Base-by-base conservation (phyloP, 148 eudicot genomes). In the Amaranthus palmeri region DNA sequence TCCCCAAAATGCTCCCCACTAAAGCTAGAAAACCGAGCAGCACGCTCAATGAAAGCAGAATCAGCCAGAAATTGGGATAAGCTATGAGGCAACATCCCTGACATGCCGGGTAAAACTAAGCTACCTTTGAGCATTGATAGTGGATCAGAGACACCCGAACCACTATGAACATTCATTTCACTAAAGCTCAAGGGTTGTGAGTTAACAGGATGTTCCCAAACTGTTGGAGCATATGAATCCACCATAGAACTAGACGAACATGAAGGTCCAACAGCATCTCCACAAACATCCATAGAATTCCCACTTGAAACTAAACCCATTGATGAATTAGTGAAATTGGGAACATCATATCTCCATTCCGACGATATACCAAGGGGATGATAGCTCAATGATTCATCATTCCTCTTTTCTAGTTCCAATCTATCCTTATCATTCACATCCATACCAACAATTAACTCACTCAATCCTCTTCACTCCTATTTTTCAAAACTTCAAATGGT, bases 21-120 rank as follows among this genome's bases (percentile, higher is more conserved):
- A 51, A 96, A 96, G 77, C 89, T 83, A 36, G 99, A 96, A 70
- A 86, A 92, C 79, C 93, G 88, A 4, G 99, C 97, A 55, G 99
- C 99, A 40, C 97, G 85, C 71, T 96, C 96, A 47, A 96, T 90
- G 75, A 96, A 90, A 77, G 85, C 96, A n/a, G 90, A 90, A 85
- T 96, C 97, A 15, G 93, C 83, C 41, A 96, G 96, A 80, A 90
- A 86, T 18, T 89, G 88, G 55, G 92, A 84, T 51, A 95, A 78
- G 58, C 90, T 83, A 70, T 81, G 88, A 67, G 90, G 90, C 72
- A 88, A 40, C 71, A 83, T 77, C 61, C 80, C 86, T 17, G 89
- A 54, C 69, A 79, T 77, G 70, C 75, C 41, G 12, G 90, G 86
- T 57, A 85, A 51, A 64, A 88, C 81, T 77, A 86, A 65, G 42